phyloP scores from a whole-genome alignment of 495 filamentous ascomycete species.

The Podospora pseudoanserina region DNA sequence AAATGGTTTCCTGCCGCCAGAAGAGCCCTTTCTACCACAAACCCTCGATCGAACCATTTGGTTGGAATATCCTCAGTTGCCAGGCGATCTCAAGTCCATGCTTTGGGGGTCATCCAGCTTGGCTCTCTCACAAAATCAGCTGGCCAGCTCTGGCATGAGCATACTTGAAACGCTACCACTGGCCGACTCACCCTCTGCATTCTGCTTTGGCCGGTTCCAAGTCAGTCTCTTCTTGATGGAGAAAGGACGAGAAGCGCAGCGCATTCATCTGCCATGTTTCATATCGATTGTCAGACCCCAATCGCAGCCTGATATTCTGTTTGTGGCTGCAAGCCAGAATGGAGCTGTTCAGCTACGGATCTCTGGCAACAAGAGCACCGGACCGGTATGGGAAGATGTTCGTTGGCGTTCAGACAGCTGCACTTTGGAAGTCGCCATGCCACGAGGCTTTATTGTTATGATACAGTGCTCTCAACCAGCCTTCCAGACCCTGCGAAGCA shows the following conservation, averaged over 20 bases:
- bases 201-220: constrained; percentile 71
- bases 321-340: constrained; percentile 71
- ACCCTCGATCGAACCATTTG: constrained; percentile 71
- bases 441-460: constrained; percentile 63
- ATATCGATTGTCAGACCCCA: constrained; percentile 69
- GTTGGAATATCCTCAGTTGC: constrained; percentile 66
- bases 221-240: constrained; percentile 67
- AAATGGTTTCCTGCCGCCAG: constrained; percentile 67
- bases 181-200: constrained; percentile 63
- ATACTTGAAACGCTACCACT: constrained; percentile 68
- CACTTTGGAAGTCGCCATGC: constrained; percentile 60
- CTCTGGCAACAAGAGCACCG: constrained; percentile 60
- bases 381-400: constrained; percentile 74
- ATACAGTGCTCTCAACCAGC: constrained; percentile 68
- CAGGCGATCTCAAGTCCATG: constrained; percentile 61
- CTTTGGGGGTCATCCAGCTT: constrained; percentile 59
- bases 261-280: constrained; percentile 64
- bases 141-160: constrained; percentile 37
- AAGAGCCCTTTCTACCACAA: constrained; percentile 60
- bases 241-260: constrained; percentile 59
- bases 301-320: constrained; percentile 60
- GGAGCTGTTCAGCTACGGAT: constrained; percentile 71
- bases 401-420: constrained; percentile 64
- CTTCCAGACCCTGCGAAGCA: constrained; percentile 71
- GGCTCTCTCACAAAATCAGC: constrained; percentile 37